Conservation (phyloP, 2,329 filamentous ascomycete species). For the Chaetomium olivaceum region DNA sequence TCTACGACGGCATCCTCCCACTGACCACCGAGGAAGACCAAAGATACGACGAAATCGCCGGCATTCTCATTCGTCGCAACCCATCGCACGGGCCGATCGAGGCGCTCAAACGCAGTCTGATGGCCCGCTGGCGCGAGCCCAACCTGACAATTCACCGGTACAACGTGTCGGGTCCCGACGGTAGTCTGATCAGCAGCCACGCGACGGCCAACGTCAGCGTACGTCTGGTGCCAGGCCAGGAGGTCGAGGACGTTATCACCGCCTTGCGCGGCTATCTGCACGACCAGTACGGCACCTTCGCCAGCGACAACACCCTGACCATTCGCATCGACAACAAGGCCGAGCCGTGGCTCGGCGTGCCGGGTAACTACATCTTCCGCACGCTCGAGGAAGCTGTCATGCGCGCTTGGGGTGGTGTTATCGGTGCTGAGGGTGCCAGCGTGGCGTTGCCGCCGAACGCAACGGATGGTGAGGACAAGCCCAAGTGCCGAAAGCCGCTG, state of each 20-base stretch:
- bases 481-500: constrained; percentile 63
- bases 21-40: constrained; percentile 74
- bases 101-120: constrained; percentile 78
- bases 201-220: constrained; percentile 88
- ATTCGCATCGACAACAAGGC: constrained; percentile 90
- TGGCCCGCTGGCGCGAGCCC: constrained; percentile 93
- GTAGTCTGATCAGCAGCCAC: constrained; percentile 85
- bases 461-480: constrained; percentile 28
- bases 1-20: constrained; percentile 81
- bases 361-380: constrained; percentile 84
- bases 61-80: constrained; percentile 71
- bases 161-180: constrained; percentile 87
- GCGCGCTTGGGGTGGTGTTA: constrained; percentile 67
- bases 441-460: constrained; percentile 31
- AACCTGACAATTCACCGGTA: constrained; percentile 93
- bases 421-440: neutral
- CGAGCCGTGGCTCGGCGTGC: constrained; percentile 94
- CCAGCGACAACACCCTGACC: constrained; percentile 76
- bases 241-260: constrained; percentile 73
- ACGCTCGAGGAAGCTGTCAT: constrained; percentile 84
- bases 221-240: constrained; percentile 90
- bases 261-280: constrained; percentile 67
- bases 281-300: constrained; percentile 70
- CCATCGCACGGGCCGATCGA: constrained; percentile 61
- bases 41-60: constrained; percentile 81